Evolutionary conservation across 2,329 filamentous ascomycete genomes (phyloP).

Genomic region (Colletotrichum gigasporum): DNA sequence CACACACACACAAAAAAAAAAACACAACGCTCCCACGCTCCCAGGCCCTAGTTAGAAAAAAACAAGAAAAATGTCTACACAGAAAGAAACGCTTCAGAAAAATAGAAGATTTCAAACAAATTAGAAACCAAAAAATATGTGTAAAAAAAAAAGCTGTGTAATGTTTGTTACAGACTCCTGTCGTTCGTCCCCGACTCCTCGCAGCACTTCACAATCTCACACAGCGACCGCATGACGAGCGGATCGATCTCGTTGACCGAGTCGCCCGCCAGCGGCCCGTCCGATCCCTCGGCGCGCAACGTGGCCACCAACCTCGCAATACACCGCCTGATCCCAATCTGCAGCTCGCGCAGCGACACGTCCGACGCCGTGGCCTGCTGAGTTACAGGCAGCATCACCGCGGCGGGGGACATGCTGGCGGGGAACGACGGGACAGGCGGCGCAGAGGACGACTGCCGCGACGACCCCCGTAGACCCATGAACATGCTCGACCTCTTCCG

Average conservation of each 20-base stretch:
- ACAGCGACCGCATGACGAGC: conserved; percentile 50
- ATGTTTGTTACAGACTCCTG: background rate
- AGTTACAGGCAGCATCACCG: too few relatives aligned
- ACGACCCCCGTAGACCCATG: conserved; percentile 10
- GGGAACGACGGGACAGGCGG: background rate
- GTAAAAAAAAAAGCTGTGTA: background rate
- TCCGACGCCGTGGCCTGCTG: conserved; percentile 34
- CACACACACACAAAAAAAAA: too few relatives aligned
- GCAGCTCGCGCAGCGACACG: conserved; percentile 53
- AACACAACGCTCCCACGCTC: too few relatives aligned
- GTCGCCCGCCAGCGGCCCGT: conserved; percentile 14
- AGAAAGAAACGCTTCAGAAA: background rate
- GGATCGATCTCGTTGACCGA: conserved; percentile 44
- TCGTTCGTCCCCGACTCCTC: conserved; percentile 25
- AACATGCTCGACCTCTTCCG: conserved; percentile 28
- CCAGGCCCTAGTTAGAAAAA: too few relatives aligned
- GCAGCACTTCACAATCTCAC: conserved; percentile 50
- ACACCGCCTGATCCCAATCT: conserved; percentile 59
- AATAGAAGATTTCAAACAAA: background rate
- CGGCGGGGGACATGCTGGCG: too few relatives aligned
- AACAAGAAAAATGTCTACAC: background rate
- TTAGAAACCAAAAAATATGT: background rate
- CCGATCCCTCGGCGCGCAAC: conserved; percentile 39
- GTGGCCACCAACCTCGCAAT: conserved; percentile 61
- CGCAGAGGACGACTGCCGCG: conserved; percentile 15